Conservation (phyloP, 75 land plant genomes). For the Picea glauca region DNA sequence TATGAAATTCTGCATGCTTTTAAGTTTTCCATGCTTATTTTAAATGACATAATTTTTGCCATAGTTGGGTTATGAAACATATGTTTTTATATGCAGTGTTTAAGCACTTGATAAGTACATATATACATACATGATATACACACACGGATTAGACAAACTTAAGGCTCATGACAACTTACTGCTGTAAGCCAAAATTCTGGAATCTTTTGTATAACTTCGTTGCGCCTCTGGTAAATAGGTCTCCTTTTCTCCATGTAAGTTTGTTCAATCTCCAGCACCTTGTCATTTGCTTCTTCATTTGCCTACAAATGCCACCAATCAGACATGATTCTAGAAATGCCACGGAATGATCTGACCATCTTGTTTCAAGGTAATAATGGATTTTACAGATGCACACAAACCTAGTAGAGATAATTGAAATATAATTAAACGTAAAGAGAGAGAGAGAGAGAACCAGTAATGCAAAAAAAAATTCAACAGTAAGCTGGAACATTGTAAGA, state of each 20-base stretch:
- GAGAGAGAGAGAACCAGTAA: neutral
- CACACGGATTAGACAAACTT: neutral
- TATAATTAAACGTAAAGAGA: neutral
- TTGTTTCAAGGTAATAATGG: neutral
- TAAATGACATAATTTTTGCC: neutral
- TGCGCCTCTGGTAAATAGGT: slow-evolving; percentile 4
- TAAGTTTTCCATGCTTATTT: neutral
- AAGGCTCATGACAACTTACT: neutral
- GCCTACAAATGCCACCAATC: neutral
- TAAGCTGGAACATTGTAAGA: neutral
- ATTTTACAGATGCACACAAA: neutral
- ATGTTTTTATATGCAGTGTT: neutral
- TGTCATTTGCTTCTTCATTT: slow-evolving; percentile 12
- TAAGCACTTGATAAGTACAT: neutral
- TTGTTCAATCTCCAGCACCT: slow-evolving; percentile 8
- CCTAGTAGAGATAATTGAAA: neutral
- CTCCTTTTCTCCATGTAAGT: slow-evolving; percentile 8
- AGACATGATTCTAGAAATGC: neutral
- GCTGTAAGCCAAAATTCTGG: slow-evolving; percentile 9
- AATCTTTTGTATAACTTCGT: slow-evolving; percentile 5
- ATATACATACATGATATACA: neutral
- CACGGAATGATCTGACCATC: neutral
- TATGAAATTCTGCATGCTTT: neutral
- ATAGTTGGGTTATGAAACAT: neutral
- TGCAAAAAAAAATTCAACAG: neutral